Conservation (phyloP, 345 rosid genomes). For the Chamaenerion angustifolium region DNA sequence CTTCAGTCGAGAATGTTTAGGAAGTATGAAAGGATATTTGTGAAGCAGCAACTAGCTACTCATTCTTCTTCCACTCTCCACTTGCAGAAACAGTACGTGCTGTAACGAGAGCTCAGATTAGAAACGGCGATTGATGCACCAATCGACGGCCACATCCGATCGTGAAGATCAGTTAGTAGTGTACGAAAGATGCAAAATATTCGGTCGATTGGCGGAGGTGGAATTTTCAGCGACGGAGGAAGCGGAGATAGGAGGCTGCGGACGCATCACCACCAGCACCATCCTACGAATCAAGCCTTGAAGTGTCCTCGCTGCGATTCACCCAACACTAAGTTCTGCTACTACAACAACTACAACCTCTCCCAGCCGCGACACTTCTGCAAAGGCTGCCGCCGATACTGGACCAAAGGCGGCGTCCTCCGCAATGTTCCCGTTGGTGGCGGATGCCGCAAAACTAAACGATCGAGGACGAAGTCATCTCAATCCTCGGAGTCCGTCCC, state of each 20-base stretch:
- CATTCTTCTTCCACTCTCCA: too few species aligned
- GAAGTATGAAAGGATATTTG: too few species aligned
- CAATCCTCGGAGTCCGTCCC: slow-evolving; percentile 7
- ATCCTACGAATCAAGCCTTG: slow-evolving; percentile 57
- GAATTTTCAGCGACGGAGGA: slow-evolving; percentile 4
- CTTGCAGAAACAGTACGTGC: too few species aligned
- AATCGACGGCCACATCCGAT: too few species aligned
- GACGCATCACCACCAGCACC: slow-evolving; percentile 45
- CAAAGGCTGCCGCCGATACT: slow-evolving; percentile 90
- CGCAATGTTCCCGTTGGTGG: slow-evolving; percentile 98
- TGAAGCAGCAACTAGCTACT: too few species aligned
- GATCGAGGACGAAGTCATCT: slow-evolving; percentile 27
- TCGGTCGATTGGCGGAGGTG: slow-evolving; percentile 13
- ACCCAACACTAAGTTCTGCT: slow-evolving; percentile 85
- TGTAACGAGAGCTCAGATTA: too few species aligned
- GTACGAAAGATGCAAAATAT: slow-evolving; percentile 43
- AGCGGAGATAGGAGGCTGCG: slow-evolving; percentile 60
- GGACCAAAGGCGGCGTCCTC: slow-evolving; percentile 98
- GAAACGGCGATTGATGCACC: too few species aligned
- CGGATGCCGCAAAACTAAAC: slow-evolving; percentile 63
- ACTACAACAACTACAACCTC: slow-evolving; percentile 96
- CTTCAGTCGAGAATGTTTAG: too few species aligned
- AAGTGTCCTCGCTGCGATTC: slow-evolving; percentile 96
- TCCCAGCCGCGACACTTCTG: slow-evolving; percentile 99
- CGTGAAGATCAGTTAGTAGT: too few species aligned